phyloP scores from a whole-genome alignment of 2,329 filamentous ascomycete species.

The Basipetospora sp. region DNA sequence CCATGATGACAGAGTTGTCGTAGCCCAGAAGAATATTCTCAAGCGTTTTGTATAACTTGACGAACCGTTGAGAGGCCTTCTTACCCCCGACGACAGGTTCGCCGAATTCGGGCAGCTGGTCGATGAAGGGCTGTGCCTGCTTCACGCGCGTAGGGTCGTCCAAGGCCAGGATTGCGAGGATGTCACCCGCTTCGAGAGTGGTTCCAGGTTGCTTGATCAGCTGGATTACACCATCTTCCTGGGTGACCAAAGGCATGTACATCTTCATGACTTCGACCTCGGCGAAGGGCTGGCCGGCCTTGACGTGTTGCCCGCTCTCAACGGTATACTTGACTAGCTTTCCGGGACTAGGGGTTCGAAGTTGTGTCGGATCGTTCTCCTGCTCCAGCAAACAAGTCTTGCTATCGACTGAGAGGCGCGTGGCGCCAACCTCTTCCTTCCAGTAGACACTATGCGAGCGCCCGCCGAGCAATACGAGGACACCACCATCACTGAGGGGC shows the following conservation, averaged over 20 bases:
- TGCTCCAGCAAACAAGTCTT: constrained; percentile 97
- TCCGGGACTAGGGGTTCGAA: constrained; percentile 84
- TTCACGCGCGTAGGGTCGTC: constrained; percentile 95
- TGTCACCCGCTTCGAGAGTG: constrained; percentile 94
- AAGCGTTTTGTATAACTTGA: constrained; percentile 61
- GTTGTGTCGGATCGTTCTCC: constrained; percentile 95
- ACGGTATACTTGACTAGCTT: constrained; percentile 97
- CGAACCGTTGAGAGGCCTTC: constrained; percentile 83
- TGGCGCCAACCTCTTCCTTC: constrained; percentile 96
- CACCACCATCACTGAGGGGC: constrained; percentile 81
- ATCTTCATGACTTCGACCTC: constrained; percentile 99
- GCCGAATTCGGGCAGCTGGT: constrained; percentile 75
- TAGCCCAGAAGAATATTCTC: constrained; percentile 82
- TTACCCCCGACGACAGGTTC: constrained; percentile 73
- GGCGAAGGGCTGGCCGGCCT: constrained; percentile 81
- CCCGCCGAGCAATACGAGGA: constrained; percentile 77
- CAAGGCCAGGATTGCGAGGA: constrained; percentile 88
- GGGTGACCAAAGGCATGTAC: constrained; percentile 96
- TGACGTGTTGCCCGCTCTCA: constrained; percentile 86
- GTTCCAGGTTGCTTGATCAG: constrained; percentile 98
- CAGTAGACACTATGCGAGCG: constrained; percentile 98
- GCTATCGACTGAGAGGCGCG: constrained; percentile 87
- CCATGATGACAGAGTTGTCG: constrained; percentile 96
- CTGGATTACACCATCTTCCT: constrained; percentile 91
- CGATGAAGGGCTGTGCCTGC: constrained; percentile 85